Evolutionary conservation across 2,329 filamentous ascomycete species (phyloP).

Genomic region (Fusarium keratoplasticum): DNA sequence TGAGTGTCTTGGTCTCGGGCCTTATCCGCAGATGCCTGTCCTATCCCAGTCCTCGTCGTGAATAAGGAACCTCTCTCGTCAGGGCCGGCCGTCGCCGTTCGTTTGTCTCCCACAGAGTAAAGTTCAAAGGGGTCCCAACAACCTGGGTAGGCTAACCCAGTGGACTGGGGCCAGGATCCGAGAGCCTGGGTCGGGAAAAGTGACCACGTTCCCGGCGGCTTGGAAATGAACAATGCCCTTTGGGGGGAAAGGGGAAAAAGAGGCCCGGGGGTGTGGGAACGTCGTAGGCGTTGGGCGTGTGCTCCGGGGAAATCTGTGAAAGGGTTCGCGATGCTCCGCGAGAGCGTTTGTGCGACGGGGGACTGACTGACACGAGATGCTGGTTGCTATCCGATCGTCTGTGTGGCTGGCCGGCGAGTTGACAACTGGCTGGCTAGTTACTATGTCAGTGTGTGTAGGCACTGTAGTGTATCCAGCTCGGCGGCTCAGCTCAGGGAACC

Average conservation of each 20-base stretch:
- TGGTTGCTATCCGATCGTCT: neutral
- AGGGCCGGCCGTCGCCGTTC: neutral
- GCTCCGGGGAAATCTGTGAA: neutral
- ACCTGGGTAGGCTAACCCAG: constrained; percentile 37
- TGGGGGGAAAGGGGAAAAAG: neutral
- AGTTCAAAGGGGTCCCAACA: constrained; percentile 32
- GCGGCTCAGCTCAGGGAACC: neutral
- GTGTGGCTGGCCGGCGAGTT: constrained; percentile 2
- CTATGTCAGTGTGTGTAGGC: neutral
- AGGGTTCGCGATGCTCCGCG: neutral
- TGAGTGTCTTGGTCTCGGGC: neutral
- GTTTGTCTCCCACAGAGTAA: neutral
- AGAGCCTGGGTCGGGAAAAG: constrained; percentile 39
- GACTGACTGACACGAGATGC: neutral
- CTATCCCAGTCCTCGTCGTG: neutral
- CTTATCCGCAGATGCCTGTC: constrained; percentile 3
- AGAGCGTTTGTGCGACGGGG: neutral
- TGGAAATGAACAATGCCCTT: constrained; percentile 32
- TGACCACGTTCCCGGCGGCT: constrained; percentile 34
- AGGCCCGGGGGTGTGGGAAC: constrained; percentile 1
- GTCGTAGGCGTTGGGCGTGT: constrained; percentile 3
- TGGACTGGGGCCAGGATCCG: constrained; percentile 40
- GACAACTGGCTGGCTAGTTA: neutral
- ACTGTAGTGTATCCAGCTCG: neutral
- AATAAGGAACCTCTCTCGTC: neutral